A percentile compares a stretch with the other conserved stretches of the same genome.
Conservation (phyloP, 2,329 filamentous ascomycete species). For the Pleoardoris graminearum region DNA sequence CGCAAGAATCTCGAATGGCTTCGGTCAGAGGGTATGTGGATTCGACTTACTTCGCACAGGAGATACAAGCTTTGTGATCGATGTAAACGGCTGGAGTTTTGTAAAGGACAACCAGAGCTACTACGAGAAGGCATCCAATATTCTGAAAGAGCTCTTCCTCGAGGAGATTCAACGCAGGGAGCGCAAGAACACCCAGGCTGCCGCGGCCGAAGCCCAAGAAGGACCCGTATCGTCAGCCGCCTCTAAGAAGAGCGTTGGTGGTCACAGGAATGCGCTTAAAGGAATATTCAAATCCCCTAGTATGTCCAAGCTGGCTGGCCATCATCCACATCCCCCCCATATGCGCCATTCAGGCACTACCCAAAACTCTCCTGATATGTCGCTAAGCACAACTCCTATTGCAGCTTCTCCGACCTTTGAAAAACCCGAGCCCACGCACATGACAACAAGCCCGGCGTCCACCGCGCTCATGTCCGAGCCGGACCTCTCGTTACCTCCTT, state of each 20-base stretch:
- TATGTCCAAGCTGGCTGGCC: constrained; percentile 60
- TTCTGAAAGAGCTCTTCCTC: constrained; percentile 85
- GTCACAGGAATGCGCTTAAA: constrained; percentile 55
- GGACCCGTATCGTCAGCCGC: constrained; percentile 14
- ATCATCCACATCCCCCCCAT: constrained; percentile 48
- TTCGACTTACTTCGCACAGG: constrained; percentile 90
- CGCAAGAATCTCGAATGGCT: constrained; percentile 84
- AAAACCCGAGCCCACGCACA: constrained; percentile 30
- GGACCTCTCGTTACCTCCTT: constrained; percentile 35
- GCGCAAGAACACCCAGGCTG: constrained; percentile 48
- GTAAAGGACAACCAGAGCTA: constrained; percentile 99
- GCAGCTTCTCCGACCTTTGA: constrained; percentile 51
- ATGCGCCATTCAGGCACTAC: constrained; percentile 40
- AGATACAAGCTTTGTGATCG: constrained; percentile 94
- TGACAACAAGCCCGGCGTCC: constrained; percentile 24
- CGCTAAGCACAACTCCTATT: constrained; percentile 47
- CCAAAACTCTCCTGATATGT: constrained; percentile 52
- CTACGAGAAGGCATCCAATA: constrained; percentile 86
- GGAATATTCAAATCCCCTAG: constrained; percentile 67
- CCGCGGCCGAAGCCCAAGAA: constrained; percentile 42
- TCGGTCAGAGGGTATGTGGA: constrained; percentile 92
- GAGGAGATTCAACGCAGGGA: constrained; percentile 70
- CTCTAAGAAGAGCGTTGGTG: constrained; percentile 40
- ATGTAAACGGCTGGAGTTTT: constrained; percentile 99
- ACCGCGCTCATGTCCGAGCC: constrained; percentile 35